phyloP scores from a whole-genome alignment of 1,284 basidiomycete genomes.

The Austropuccinia psidii region DNA sequence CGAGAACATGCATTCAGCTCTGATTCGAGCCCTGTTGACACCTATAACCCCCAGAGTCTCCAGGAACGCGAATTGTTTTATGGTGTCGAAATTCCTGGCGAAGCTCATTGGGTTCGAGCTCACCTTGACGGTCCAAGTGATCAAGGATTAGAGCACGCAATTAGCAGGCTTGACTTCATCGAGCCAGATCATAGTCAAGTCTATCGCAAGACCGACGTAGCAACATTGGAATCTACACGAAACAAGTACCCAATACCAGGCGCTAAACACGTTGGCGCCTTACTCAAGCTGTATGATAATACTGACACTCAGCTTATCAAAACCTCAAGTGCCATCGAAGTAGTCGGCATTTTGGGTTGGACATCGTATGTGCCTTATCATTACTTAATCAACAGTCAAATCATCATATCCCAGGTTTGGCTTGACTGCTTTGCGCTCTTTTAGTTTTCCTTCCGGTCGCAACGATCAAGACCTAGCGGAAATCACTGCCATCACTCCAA shows the following conservation, averaged over 20 bases:
- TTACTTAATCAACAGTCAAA: no score
- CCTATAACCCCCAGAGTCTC: background rate
- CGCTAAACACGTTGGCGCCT: slow-evolving; percentile 14
- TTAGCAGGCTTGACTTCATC: background rate
- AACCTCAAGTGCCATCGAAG: slow-evolving; percentile 11
- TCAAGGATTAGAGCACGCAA: slow-evolving; percentile 1
- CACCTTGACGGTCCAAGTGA: slow-evolving; percentile 23
- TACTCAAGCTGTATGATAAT: slow-evolving; percentile 20
- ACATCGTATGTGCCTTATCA: slow-evolving; percentile 20
- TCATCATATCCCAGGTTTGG: no score
- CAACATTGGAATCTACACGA: slow-evolving; percentile 10
- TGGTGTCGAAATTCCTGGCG: slow-evolving; percentile 31
- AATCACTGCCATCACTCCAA: background rate
- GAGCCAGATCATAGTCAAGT: background rate
- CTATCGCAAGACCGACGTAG: background rate
- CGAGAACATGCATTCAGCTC: slow-evolving; percentile 9
- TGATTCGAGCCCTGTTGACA: background rate
- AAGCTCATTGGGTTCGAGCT: slow-evolving; percentile 20
- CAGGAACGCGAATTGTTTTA: slow-evolving; percentile 30
- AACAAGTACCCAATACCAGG: slow-evolving; percentile 18
- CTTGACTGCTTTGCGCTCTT: background rate
- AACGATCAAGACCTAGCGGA: background rate
- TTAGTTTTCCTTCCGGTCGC: background rate
- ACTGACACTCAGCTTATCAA: slow-evolving; percentile 3
- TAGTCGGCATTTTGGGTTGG: slow-evolving; percentile 33